phyloP scores from a whole-genome alignment of 2,329 filamentous ascomycete species.

The Clonostachys rhizophaga region DNA sequence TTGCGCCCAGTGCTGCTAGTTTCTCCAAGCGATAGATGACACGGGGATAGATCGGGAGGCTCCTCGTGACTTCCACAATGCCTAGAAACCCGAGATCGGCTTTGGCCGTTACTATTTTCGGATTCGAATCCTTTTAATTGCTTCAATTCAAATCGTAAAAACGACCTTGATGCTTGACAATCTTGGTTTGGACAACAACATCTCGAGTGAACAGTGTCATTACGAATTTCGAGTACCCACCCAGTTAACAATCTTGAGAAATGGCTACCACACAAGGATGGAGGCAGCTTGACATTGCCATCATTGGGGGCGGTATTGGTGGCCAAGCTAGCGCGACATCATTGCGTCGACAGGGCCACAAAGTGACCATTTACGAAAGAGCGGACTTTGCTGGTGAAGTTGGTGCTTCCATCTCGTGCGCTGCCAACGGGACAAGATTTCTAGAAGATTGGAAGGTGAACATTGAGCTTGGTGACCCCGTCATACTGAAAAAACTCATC shows the following conservation, averaged over 20 bases:
- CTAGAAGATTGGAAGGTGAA: slow-evolving; percentile 65
- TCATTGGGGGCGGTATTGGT: slow-evolving; percentile 43
- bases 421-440: slow-evolving; percentile 67
- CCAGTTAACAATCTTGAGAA: not conserved
- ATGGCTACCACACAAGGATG: slow-evolving; percentile 20
- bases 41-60: no score
- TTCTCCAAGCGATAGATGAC: no score
- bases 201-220: no score
- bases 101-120: no score
- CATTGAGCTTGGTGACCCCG: slow-evolving; percentile 58
- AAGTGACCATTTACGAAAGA: slow-evolving; percentile 59
- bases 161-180: no score
- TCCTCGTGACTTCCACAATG: no score
- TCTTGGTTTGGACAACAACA: no score
- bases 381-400: slow-evolving; percentile 64
- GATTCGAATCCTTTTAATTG: no score
- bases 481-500: slow-evolving; percentile 62
- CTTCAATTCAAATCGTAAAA: no score
- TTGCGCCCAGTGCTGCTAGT: no score
- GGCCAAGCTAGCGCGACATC: slow-evolving; percentile 40
- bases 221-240: no score
- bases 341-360: slow-evolving; percentile 39
- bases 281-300: slow-evolving; percentile 35
- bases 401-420: slow-evolving; percentile 62
- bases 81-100: no score